A percentile compares a stretch with the other conserved stretches of the same genome.
phyloP scores from a whole-genome alignment of 768 basidiomycete species.

The Xanthoconium stramineum region DNA sequence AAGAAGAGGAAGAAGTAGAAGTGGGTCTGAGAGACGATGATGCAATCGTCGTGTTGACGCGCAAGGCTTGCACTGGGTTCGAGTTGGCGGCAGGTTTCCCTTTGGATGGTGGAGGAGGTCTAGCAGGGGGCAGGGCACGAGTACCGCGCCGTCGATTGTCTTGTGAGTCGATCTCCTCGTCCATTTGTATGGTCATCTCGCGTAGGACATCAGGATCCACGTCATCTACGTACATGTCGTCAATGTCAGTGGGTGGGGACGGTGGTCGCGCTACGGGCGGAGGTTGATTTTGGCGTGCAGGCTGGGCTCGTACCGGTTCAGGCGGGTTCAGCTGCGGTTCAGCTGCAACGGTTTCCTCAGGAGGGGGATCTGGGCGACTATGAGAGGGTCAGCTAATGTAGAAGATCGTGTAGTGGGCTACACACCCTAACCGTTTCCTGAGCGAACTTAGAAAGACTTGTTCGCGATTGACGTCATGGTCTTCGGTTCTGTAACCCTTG shows the following conservation, averaged over 20 bases:
- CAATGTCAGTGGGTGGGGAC: slow-evolving; percentile 11
- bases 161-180: slow-evolving; percentile 9
- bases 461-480: slow-evolving; percentile 58
- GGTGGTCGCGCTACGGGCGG: slow-evolving; percentile 6
- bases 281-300: slow-evolving; percentile 11
- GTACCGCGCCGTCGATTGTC: background rate
- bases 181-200: slow-evolving; percentile 20
- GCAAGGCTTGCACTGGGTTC: background rate
- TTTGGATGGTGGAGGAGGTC: slow-evolving; percentile 2
- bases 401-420: too few species aligned
- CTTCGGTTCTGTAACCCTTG: slow-evolving; percentile 60
- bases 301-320: slow-evolving; percentile 17
- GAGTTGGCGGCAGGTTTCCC: background rate
- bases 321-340: slow-evolving; percentile 11
- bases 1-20: slow-evolving; percentile 11
- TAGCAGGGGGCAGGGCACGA: background rate
- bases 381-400: background rate
- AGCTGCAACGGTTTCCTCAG: slow-evolving; percentile 7
- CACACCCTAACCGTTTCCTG: slow-evolving; percentile 66
- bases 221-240: slow-evolving; percentile 26
- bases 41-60: background rate
- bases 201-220: slow-evolving; percentile 30
- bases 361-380: slow-evolving; percentile 27
- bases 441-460: slow-evolving; percentile 61
- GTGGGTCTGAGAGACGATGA: slow-evolving; percentile 10